Conservation (phyloP, 1,139 yeast species). For the Candida sojae region DNA sequence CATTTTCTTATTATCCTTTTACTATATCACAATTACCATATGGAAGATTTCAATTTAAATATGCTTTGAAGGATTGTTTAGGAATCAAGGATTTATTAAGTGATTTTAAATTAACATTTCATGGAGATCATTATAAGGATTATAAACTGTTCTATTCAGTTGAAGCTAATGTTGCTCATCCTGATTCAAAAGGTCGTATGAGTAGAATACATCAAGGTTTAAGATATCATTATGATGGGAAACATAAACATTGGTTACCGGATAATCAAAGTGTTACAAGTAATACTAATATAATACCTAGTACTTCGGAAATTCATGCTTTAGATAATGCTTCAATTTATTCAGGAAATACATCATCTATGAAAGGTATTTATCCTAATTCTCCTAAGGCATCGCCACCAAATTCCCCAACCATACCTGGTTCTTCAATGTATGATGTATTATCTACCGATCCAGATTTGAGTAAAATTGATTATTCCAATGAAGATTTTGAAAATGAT, state of each 20-base stretch:
- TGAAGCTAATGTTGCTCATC: conserved; percentile 69
- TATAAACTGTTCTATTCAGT: conserved; percentile 83
- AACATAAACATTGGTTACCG: conserved; percentile 83
- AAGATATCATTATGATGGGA: conserved; percentile 77
- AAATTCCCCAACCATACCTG: conserved; percentile 16
- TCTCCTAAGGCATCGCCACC: conserved; percentile 33
- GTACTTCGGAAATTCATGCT: conserved; percentile 33
- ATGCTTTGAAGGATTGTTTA: conserved; percentile 75
- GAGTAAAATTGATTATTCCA: conserved; percentile 23
- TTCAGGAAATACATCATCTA: conserved; percentile 34
- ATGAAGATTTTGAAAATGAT: conserved; percentile 44
- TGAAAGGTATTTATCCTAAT: conserved; percentile 31
- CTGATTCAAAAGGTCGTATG: conserved; percentile 63
- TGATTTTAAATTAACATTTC: conserved; percentile 74
- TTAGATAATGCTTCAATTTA: conserved; percentile 31
- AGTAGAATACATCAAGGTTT: conserved; percentile 82
- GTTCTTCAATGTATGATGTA: conserved; percentile 26
- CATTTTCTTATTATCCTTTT: conserved; percentile 80
- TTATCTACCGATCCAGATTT: conserved; percentile 27
- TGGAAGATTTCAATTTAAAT: conserved; percentile 59
- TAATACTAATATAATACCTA: conserved; percentile 16
- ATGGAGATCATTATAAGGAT: conserved; percentile 73
- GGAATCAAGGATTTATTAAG: conserved; percentile 73
- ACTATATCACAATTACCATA: conserved; percentile 61
- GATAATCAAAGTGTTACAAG: conserved; percentile 20